Evolutionary conservation across 768 basidiomycete genomes (phyloP).

Genomic region (Amanita phalloides): DNA sequence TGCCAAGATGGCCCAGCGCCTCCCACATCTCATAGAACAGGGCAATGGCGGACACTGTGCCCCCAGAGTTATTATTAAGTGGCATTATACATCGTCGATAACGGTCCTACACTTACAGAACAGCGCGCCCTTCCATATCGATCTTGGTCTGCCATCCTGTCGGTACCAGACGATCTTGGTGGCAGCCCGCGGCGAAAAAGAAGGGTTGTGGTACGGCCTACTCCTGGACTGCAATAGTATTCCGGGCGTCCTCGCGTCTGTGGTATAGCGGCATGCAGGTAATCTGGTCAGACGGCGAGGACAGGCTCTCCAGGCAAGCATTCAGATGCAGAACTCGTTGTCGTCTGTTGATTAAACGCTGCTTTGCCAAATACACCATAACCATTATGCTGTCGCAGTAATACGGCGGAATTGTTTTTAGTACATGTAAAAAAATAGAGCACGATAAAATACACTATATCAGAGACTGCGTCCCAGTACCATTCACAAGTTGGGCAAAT

Average conservation of each 20-base stretch:
- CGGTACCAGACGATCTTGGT: neutral
- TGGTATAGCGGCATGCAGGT: neutral
- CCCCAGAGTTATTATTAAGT: neutral
- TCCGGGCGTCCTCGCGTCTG: no score
- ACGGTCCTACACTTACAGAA: neutral
- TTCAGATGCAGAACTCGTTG: no score
- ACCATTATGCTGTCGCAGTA: no score
- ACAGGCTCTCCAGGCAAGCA: neutral
- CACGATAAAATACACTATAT: no score
- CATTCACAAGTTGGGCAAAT: neutral
- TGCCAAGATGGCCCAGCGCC: neutral
- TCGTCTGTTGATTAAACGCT: no score
- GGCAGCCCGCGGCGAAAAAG: no score
- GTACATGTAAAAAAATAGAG: no score
- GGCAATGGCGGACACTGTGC: neutral
- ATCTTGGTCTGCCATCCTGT: conserved; percentile 1
- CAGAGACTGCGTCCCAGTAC: neutral
- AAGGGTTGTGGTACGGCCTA: neutral
- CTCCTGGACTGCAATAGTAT: no score
- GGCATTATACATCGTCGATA: no score
- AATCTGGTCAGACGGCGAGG: neutral
- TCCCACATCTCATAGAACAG: neutral
- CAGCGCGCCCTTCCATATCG: neutral
- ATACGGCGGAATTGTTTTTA: no score
- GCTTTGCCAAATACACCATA: no score